Base-by-base conservation (phyloP, 768 basidiomycete genomes). In the Phlebiopsis flavidoalba region DNA sequence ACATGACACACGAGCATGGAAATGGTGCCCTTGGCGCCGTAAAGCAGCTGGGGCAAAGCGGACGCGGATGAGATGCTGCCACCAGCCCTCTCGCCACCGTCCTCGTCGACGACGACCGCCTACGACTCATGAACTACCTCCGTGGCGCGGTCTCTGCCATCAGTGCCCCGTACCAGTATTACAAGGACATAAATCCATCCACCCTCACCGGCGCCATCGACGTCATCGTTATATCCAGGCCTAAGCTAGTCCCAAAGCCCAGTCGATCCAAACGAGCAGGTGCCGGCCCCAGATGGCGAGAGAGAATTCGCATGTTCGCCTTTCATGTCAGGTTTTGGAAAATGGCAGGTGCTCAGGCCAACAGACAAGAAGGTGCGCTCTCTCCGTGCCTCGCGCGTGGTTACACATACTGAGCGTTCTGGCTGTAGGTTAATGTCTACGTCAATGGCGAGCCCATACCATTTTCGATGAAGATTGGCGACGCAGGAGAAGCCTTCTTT, bases 131-230 rank as follows among this genome's bases (percentile, higher is more conserved):
- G 92, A 92, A 93, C 77, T 94, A 93, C 74, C 76, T 94, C 70
- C 87, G 91, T 65, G 91, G 91, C 63, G 91, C 91, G 22, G 87
- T 93, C 71, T 89, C 77, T 69, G 89, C 89, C 46, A 90, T 93
- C 71, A 89, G 86, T 73, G 91, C 89, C 12, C 90, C 91, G 14
- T 92, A 92, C 71, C 89, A 91, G 62, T 94, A 93, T 77, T 94
- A 94, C 80, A 90, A 86, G 73, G 91, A 92, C 60, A 76, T 87
- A n/a, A 99, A 99, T 68, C 95, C 97, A 0, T 88, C 96, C 0
- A 99, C 97, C 0, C 84, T 99, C 60, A 97, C 95, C 4, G 96
- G 97, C 49, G 97, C 97, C 48, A 97, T 98, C 81, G 96, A 99
- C 81, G 93, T 99, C 74, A 95, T 99, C 69, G 96, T 98, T 65